phyloP scores from a whole-genome alignment of 1,284 basidiomycete species.

The Ustilago lituana region DNA sequence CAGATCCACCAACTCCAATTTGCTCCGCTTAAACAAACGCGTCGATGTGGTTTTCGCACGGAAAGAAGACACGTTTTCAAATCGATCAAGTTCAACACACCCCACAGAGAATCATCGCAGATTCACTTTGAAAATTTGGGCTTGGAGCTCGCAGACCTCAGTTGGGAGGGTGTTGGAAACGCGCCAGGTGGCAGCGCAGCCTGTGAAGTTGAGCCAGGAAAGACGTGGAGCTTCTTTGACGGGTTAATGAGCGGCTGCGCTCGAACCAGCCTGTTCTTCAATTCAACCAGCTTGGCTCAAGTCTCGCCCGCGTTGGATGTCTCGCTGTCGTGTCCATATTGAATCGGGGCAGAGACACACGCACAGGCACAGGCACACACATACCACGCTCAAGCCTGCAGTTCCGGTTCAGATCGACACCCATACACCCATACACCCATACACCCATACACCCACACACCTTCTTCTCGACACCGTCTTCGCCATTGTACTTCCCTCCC shows the following conservation, averaged over 20 bases:
- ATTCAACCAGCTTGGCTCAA: not conserved
- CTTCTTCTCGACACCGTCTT: slow-evolving; percentile 18
- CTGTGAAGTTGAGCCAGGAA: not conserved
- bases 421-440: too few species aligned
- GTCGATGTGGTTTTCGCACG: slow-evolving; percentile 20
- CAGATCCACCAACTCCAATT: too few species aligned
- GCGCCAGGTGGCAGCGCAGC: slow-evolving; percentile 12
- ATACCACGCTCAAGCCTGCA: slow-evolving; percentile 3
- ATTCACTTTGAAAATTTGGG: too few species aligned
- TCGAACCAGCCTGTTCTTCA: slow-evolving; percentile 32
- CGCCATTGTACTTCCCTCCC: not conserved
- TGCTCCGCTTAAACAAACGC: too few species aligned
- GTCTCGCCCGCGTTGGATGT: slow-evolving; percentile 14
- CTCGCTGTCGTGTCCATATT: slow-evolving; percentile 23
- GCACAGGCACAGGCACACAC: slow-evolving; percentile 9
- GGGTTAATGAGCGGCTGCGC: slow-evolving; percentile 30
- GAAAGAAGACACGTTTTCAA: slow-evolving; percentile 2
- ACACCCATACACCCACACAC: too few species aligned
- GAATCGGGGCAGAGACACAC: not conserved
- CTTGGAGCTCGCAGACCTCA: too few species aligned
- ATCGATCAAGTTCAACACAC: slow-evolving; percentile 15
- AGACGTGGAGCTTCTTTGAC: slow-evolving; percentile 48
- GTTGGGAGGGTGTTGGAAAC: too few species aligned
- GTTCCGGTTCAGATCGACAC: too few species aligned
- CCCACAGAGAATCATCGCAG: slow-evolving; percentile 5